phyloP scores from a whole-genome alignment of 2,329 filamentous ascomycete genomes.

The Hypoxylon sp. region DNA sequence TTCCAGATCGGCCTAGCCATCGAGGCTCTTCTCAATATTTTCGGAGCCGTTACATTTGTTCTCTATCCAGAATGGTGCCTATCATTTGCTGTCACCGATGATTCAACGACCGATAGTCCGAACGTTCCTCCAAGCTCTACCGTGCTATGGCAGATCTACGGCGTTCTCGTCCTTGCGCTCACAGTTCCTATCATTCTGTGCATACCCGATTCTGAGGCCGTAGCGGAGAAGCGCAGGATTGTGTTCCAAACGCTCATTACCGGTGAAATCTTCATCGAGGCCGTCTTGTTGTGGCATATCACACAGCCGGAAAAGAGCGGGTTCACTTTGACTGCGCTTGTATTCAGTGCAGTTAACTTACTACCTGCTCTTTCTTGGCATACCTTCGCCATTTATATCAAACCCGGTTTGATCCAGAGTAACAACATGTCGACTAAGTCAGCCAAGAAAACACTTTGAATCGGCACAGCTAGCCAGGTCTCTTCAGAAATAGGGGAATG shows the following conservation, averaged over 20 bases:
- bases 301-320: conserved; percentile 27
- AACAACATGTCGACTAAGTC: background rate
- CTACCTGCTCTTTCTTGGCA: conserved; percentile 40
- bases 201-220: conserved; percentile 33
- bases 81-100: conserved; percentile 31
- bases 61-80: conserved; percentile 41
- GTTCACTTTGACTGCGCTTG: conserved; percentile 32
- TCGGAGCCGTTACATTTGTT: conserved; percentile 37
- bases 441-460: conserved; percentile 30
- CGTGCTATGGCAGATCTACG: conserved; percentile 43
- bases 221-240: conserved; percentile 37
- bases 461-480: background rate
- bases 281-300: conserved; percentile 29
- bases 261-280: conserved; percentile 40
- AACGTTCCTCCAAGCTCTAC: conserved; percentile 37
- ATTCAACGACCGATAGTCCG: conserved; percentile 1
- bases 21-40: conserved; percentile 42
- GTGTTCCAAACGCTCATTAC: conserved; percentile 42
- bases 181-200: conserved; percentile 40
- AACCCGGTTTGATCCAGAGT: conserved; percentile 28
- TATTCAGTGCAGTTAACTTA: conserved; percentile 22
- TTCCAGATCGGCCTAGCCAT: conserved; percentile 39
- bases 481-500: background rate
- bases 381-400: conserved; percentile 33
- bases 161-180: conserved; percentile 41